A percentile compares a stretch with the other conserved stretches of the same genome.
Evolutionary conservation across 2,329 filamentous ascomycete species (phyloP).

Genomic region (Exophiala dermatitidis): DNA sequence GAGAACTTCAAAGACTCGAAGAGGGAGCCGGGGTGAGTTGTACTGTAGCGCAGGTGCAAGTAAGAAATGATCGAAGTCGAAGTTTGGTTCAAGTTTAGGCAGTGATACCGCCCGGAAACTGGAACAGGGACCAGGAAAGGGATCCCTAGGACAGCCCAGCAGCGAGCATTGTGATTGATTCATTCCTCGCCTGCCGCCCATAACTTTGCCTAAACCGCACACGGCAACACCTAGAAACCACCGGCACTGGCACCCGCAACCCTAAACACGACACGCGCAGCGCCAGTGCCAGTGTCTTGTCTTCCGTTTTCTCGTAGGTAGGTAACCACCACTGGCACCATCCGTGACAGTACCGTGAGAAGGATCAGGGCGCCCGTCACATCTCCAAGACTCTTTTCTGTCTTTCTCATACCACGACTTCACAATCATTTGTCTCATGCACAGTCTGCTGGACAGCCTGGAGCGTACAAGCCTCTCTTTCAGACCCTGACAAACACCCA

Average conservation of each 20-base stretch:
- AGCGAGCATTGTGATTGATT: neutral
- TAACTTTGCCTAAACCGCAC: neutral
- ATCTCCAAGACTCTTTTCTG: neutral
- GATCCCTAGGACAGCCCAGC: too few species aligned
- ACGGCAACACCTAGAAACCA: neutral
- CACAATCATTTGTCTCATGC: neutral
- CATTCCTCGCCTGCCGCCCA: neutral
- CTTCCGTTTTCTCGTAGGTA: too few species aligned
- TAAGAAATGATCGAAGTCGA: neutral
- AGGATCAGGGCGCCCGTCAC: neutral
- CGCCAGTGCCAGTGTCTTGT: too few species aligned
- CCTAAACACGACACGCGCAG: too few species aligned
- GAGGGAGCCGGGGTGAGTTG: neutral
- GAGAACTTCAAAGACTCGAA: neutral
- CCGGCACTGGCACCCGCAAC: too few species aligned
- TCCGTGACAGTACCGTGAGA: neutral
- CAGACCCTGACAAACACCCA: neutral
- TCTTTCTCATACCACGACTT: neutral
- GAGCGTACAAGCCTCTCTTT: neutral
- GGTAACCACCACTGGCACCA: too few species aligned
- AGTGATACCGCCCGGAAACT: too few species aligned
- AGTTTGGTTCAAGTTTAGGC: neutral
- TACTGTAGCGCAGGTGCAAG: neutral
- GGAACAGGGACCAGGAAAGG: too few species aligned
- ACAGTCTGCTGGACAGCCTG: slow-evolving; percentile 21